A percentile compares a stretch with the other conserved stretches of the same genome.
phyloP scores from a whole-genome alignment of 768 basidiomycete species.

The Sarcomyxa edulis region DNA sequence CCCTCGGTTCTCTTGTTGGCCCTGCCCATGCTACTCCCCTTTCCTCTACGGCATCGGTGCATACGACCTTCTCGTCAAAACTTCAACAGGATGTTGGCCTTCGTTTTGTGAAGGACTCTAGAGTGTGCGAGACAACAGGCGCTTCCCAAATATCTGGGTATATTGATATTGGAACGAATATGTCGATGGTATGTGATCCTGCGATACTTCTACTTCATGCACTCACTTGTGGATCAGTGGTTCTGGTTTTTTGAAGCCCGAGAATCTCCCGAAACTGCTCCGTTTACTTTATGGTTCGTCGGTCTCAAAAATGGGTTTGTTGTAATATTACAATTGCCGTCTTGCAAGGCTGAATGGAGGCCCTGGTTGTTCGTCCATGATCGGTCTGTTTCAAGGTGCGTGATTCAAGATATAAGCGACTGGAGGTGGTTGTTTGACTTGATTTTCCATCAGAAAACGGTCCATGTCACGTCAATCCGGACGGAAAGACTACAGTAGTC shows the following conservation, averaged over 20 bases:
- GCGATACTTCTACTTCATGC: background rate
- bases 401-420: too few species aligned
- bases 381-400: conserved; percentile 61
- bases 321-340: background rate
- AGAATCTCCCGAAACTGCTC: conserved; percentile 51
- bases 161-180: conserved; percentile 48
- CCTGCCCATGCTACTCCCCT: too few species aligned
- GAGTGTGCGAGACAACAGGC: conserved; percentile 61
- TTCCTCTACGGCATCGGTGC: background rate
- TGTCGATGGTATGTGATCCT: conserved; percentile 56
- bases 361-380: conserved; percentile 59
- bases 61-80: conserved; percentile 15
- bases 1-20: conserved; percentile 3
- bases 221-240: conserved; percentile 36
- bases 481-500: conserved; percentile 42
- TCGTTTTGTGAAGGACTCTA: conserved; percentile 52
- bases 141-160: conserved; percentile 61
- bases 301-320: background rate
- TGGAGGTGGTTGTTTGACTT: background rate
- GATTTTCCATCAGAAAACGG: conserved; percentile 43
- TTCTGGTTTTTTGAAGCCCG: conserved; percentile 75
- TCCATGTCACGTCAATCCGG: conserved; percentile 55
- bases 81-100: conserved; percentile 23
- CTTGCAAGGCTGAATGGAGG: conserved; percentile 49
- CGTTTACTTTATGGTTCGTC: conserved; percentile 57